A percentile compares a stretch with the other conserved stretches of the same genome.
Evolutionary conservation across 352 stramenopile genomes (phyloP).

Genomic region (Thalassiosira hispida): DNA sequence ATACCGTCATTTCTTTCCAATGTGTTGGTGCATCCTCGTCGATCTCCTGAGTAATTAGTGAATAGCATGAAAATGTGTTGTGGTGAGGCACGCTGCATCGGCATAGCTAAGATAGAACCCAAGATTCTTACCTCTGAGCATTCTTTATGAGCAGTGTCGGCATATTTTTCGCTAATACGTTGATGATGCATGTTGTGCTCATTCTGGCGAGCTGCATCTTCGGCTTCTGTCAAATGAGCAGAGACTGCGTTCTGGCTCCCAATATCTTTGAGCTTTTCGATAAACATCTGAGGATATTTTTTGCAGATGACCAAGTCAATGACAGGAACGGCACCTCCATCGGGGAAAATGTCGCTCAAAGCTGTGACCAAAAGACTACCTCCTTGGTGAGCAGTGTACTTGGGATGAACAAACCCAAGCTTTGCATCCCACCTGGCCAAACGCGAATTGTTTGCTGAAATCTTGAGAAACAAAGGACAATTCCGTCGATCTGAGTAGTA

Average conservation of each 20-base stretch:
- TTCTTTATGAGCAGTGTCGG: conserved; percentile 60
- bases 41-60: conserved; percentile 55
- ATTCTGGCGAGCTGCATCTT: conserved; percentile 60
- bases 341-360: conserved; percentile 62
- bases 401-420: conserved; percentile 80
- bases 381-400: conserved; percentile 20
- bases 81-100: conserved; percentile 1
- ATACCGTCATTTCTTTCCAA: conserved; percentile 68
- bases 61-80: conserved; percentile 16
- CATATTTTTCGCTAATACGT: conserved; percentile 64
- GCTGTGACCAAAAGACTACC: conserved; percentile 61
- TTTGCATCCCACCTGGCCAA: conserved; percentile 84
- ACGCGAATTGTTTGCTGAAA: conserved; percentile 80
- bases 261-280: conserved; percentile 59
- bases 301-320: conserved; percentile 75
- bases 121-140: conserved; percentile 55
- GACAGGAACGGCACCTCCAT: conserved; percentile 71
- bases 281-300: conserved; percentile 74
- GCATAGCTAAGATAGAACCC: conserved; percentile 2
- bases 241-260: conserved; percentile 13
- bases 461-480: conserved; percentile 58
- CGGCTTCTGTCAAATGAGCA: conserved; percentile 68
- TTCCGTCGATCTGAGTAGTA: conserved; percentile 51
- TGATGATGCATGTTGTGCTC: conserved; percentile 60
- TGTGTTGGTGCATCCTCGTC: conserved; percentile 70